Percentiles rank a stretch among this genome's conserved stretches.
These are phyloP conservation scores for Fusarium paranaense DNA, from an alignment of 2,329 filamentous ascomycete species.

Conservation along the genomic window DNA sequence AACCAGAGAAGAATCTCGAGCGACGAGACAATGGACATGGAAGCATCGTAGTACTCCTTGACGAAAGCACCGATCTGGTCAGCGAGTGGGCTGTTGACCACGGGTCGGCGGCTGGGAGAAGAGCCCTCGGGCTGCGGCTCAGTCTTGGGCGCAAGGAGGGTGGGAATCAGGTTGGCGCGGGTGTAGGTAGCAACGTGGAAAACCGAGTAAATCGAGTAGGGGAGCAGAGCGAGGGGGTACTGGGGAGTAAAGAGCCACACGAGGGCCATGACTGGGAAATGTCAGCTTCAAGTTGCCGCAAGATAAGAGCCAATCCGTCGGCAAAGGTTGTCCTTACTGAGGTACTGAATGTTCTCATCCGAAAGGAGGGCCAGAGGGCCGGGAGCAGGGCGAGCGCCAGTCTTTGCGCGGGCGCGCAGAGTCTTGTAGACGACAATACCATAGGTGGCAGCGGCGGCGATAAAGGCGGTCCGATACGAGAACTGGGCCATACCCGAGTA, in stretches of 20 bases:
- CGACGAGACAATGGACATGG: slow-evolving; percentile 90
- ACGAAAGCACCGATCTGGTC: slow-evolving; percentile 93
- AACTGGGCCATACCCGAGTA: slow-evolving; percentile 81
- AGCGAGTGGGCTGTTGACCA: slow-evolving; percentile 70
- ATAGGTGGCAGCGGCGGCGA: slow-evolving; percentile 91
- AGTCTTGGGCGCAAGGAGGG: slow-evolving; percentile 76
- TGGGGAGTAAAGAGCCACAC: slow-evolving; percentile 95
- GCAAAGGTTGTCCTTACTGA: slow-evolving; percentile 72
- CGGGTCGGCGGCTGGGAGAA: slow-evolving; percentile 54
- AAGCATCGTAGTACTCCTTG: slow-evolving; percentile 96
- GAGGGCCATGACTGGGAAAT: slow-evolving; percentile 81
- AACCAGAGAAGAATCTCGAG: slow-evolving; percentile 91
- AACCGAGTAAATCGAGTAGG: slow-evolving; percentile 95
- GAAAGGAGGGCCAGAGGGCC: slow-evolving; percentile 75
- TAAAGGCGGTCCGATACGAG: slow-evolving; percentile 90
- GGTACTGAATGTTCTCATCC: slow-evolving; percentile 98
- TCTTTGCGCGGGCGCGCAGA: slow-evolving; percentile 85
- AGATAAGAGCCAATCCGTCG: neutral
- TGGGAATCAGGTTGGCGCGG: slow-evolving; percentile 91
- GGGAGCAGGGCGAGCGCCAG: slow-evolving; percentile 70
- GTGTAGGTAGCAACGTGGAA: slow-evolving; percentile 99
- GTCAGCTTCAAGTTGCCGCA: slow-evolving; percentile 7
- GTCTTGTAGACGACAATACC: slow-evolving; percentile 99
- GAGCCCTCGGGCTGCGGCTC: slow-evolving; percentile 62
- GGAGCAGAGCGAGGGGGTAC: slow-evolving; percentile 89